A percentile compares a stretch with the other conserved stretches of the same genome.
Evolutionary conservation across 1,284 basidiomycete species (phyloP).

Genomic region (Takashimella tepidaria): DNA sequence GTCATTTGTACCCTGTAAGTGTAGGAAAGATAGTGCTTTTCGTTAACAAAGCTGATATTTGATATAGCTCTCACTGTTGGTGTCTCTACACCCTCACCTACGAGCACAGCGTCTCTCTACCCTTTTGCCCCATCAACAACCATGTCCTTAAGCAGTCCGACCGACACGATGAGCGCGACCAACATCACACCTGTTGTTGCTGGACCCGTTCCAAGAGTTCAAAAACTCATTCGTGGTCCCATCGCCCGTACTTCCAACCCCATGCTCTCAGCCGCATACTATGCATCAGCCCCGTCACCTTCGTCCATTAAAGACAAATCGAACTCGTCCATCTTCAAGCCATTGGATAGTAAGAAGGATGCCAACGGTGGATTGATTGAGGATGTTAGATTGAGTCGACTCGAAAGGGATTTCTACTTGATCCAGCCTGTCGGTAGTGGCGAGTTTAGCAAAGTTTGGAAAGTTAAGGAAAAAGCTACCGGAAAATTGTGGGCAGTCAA

Average conservation of each 20-base stretch:
- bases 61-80: slow-evolving; percentile 3
- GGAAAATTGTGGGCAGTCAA: slow-evolving; percentile 79
- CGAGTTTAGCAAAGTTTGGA: slow-evolving; percentile 90
- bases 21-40: neutral
- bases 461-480: slow-evolving; percentile 66
- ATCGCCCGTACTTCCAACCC: slow-evolving; percentile 43
- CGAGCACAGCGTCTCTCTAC: slow-evolving; percentile 19
- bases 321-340: too few species aligned
- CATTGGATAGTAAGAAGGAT: neutral
- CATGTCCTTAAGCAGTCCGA: slow-evolving; percentile 7
- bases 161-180: slow-evolving; percentile 3
- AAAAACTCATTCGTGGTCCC: slow-evolving; percentile 22
- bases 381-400: slow-evolving; percentile 17
- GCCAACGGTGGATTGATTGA: neutral
- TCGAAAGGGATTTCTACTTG: slow-evolving; percentile 59
- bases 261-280: slow-evolving; percentile 38
- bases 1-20: slow-evolving; percentile 24
- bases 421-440: slow-evolving; percentile 79
- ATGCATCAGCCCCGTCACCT: slow-evolving; percentile 5
- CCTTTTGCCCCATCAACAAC: slow-evolving; percentile 30
- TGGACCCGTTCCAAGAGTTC: slow-evolving; percentile 1
- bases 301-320: neutral
- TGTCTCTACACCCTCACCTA: slow-evolving; percentile 36
- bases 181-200: neutral
- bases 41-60: neutral